Conservation (phyloP, 768 basidiomycete genomes). For the Pluteus cervinus region DNA sequence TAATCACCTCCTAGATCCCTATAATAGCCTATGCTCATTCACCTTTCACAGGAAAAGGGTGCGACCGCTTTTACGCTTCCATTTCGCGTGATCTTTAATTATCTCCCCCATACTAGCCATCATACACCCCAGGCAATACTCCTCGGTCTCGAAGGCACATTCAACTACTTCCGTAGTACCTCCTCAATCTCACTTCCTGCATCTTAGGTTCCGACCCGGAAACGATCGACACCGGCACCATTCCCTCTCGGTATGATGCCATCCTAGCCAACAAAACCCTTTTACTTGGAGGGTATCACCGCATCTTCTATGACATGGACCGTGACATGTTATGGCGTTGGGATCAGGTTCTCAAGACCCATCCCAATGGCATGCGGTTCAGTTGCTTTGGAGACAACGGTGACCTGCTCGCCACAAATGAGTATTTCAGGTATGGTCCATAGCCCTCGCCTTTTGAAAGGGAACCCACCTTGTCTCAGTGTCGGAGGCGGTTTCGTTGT, state of each 20-base stretch:
- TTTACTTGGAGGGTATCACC: constrained; percentile 63
- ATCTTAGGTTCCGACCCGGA: constrained; percentile 77
- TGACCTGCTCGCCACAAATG: constrained; percentile 86
- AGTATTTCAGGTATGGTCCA: no score
- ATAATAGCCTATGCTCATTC: constrained; percentile 6
- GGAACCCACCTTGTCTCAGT: no score
- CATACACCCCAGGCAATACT: constrained; percentile 86
- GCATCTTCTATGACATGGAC: constrained; percentile 83
- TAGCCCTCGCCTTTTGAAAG: no score
- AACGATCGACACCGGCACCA: constrained; percentile 84
- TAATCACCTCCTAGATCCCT: constrained; percentile 19
- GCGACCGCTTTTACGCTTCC: constrained; percentile 17
- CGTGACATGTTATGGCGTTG: constrained; percentile 91
- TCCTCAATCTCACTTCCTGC: background rate
- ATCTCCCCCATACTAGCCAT: constrained; percentile 40
- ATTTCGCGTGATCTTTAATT: constrained; percentile 1
- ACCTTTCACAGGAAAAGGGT: constrained; percentile 65
- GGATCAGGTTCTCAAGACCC: constrained; percentile 84
- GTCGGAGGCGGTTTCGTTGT: constrained; percentile 95
- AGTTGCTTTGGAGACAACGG: constrained; percentile 78
- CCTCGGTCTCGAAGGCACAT: constrained; percentile 66
- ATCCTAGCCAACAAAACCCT: constrained; percentile 65
- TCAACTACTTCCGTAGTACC: constrained; percentile 8
- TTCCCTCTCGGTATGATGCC: constrained; percentile 65
- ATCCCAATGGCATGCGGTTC: constrained; percentile 93